Base-by-base conservation (phyloP, 768 basidiomycete species). In the Leucocoprinus sp. region DNA sequence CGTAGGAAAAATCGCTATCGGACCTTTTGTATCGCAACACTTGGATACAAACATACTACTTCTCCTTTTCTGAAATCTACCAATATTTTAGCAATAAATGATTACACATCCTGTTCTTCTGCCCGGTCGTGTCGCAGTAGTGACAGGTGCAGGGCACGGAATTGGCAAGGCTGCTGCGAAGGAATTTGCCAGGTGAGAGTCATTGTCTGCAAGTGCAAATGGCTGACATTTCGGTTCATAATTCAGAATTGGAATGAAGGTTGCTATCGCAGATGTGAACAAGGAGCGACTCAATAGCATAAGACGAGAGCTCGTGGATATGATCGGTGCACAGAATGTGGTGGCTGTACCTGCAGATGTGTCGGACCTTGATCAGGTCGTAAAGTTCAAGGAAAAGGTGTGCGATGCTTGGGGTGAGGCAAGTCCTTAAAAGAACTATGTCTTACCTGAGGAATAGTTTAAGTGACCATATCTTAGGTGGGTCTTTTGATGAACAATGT, bases 361-460 rank as follows among this genome's bases (percentile, higher is more conserved):
- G 24, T 70, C 79, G 57, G 74, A 80, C 51, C 60, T 86, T 33
- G 76, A 77, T 3, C 75, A 92, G 37, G 83, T 93, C 46, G 67
- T 74, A 45, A 68, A 62, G 33, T 69, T 93, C 51, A 74, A 76
- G 43, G 84, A 93, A 41, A 72, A 66, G 58, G 86, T 95, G 23
- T 88, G 88, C 61, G 89, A 92, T 61, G 70, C 73, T 42, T 93
- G 89, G 81, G 91, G 88, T 54, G 88, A 92, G 82, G 90, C 93
- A n/a, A 31, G 26, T 27, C 26, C 11, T 27, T 8, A 8, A 11
- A 4, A 4, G 9, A 31, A 14, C 6, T 28, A 8, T 31, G 8
- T 12, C 11, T 31, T 8, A 31, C 31, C 9, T 4, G 71, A 72
- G 83, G 51, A 23, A 24, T 33, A 21, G 15, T 4, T n/a, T 18